Conservation (phyloP, 352 stramenopile genomes). For the Pythium periplocum region DNA sequence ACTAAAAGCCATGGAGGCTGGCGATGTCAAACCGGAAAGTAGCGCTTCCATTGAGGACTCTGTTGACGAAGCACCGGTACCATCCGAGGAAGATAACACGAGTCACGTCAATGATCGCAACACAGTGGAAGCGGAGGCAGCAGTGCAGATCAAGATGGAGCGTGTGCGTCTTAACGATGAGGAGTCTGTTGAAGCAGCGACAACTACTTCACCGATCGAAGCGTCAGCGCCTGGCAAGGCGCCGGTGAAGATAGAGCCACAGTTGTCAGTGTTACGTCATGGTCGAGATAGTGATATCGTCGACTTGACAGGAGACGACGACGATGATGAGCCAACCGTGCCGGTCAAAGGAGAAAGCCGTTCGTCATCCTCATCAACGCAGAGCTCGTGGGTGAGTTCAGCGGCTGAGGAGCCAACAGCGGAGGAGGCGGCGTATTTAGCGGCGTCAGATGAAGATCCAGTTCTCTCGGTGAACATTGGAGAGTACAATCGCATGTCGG, state of each 20-base stretch:
- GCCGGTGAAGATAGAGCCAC: not conserved
- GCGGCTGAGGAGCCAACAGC: not conserved
- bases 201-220: not conserved
- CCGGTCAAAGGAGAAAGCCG: not conserved
- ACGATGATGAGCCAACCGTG: conserved; percentile 9
- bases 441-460: conserved; percentile 39
- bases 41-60: not conserved
- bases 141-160: conserved; percentile 21
- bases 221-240: not conserved
- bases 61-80: not conserved
- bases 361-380: not conserved
- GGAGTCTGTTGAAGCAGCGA: not conserved
- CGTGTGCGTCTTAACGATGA: conserved; percentile 4
- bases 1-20: conserved; percentile 9
- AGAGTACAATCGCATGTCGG: conserved; percentile 53
- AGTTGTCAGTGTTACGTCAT: not conserved
- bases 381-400: not conserved
- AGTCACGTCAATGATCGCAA: not conserved
- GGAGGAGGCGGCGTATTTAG: not conserved
- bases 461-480: conserved; percentile 42
- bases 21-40: not conserved
- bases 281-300: conserved; percentile 9
- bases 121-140: not conserved
- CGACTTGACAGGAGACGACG: conserved; percentile 28
- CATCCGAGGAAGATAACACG: not conserved